Evolutionary conservation across 2,329 filamentous ascomycete genomes (phyloP), one percentile per base, ranked within the genome.

Genomic region (Thelonectria discophora): DNA sequence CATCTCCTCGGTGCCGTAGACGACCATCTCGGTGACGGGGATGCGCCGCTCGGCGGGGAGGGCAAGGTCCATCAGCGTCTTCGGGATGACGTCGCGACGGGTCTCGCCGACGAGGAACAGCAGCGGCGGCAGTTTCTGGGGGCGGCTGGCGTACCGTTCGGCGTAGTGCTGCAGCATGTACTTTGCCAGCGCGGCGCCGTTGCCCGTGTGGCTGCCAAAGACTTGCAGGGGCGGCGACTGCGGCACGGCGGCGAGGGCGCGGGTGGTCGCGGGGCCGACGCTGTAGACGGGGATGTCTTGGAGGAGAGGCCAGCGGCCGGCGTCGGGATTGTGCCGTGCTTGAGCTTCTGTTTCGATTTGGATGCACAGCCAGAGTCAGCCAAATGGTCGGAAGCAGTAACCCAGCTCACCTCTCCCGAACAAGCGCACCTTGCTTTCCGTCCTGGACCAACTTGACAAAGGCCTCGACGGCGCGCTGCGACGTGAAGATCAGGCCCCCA

Each of bases 41-140:
- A 95, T 90, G 50, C 85, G 81, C 54, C 77, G 76, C 13, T 80
- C 72, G 0, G 73, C 65, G 0, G 83, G 76, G 9, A 93, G 77
- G 0, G 73, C 69, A 0, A 80, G 73, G 40, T 86, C 84, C 81
- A 88, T 91, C 39, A 98, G 80, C 1, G 87, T 92, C 69, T 86
- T 91, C 1, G 95, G 94, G 65, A 99, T 97, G 66, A 97, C 88
- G 74, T 98, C 95, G 46, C 95, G 82, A 56, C 93, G 86, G 74
- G 94, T 91, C 74, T 97, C 94, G 18, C 95, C 95, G 0, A 97
- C 93, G 13, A 96, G 84, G 75, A 98, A 99, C 1, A 98, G 79
- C 5, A 98, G 76, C 0, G 90, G 85, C 0, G 87, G 88, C 69
- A n/a, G n/a, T n/a, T 87, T 87, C 13, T 67, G 70, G 11, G 74